These are phyloP conservation scores for Solanum sparsipilum DNA, from an alignment of 257 asterid species.

Conservation along the genomic window DNA sequence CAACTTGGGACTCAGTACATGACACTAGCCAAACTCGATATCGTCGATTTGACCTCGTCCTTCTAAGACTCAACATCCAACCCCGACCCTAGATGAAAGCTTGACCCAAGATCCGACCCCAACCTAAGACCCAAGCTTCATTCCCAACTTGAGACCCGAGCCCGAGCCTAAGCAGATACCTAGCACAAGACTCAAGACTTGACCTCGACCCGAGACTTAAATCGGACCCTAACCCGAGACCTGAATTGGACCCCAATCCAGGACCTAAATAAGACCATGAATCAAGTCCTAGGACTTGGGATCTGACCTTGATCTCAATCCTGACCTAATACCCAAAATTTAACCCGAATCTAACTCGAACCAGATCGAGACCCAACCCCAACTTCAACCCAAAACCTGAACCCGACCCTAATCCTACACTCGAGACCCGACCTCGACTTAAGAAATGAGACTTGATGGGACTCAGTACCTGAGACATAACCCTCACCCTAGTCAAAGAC, in stretches of 20 bases:
- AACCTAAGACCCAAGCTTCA: neutral
- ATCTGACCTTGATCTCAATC: neutral
- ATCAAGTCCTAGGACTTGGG: no score
- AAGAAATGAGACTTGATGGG: neutral
- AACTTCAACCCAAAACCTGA: neutral
- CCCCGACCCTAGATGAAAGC: neutral
- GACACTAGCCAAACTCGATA: neutral
- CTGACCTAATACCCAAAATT: no score
- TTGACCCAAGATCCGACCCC: neutral
- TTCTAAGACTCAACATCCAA: no score
- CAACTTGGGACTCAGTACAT: neutral
- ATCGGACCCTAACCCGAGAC: neutral
- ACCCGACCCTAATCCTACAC: neutral
- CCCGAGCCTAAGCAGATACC: neutral
- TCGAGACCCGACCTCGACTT: neutral
- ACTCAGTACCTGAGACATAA: neutral
- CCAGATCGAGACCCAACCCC: neutral
- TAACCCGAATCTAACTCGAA: no score
- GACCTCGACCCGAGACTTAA: neutral
- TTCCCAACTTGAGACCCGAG: no score
- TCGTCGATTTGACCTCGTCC: neutral
- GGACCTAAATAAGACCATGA: neutral
- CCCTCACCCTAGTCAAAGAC: neutral
- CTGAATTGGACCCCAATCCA: neutral
- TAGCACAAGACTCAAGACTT: neutral